These are phyloP conservation scores for Lachnellula hyalina DNA, from an alignment of 2,329 filamentous ascomycete genomes.

Conservation along the genomic window DNA sequence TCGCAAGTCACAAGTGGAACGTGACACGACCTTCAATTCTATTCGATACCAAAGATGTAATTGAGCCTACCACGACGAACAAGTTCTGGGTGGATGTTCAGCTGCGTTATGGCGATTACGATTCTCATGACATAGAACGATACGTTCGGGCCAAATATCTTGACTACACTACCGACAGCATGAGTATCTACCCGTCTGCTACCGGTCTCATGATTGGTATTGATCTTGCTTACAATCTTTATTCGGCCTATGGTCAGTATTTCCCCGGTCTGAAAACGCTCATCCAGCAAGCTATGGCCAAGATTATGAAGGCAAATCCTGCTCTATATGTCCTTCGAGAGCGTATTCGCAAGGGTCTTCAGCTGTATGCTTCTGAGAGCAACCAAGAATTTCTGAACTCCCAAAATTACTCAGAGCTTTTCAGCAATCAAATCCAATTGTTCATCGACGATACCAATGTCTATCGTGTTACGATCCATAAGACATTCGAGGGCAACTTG, in stretches of 20 bases:
- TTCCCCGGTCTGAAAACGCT: conserved; percentile 96
- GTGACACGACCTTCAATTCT: conserved; percentile 88
- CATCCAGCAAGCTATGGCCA: conserved; percentile 97
- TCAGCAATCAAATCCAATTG: conserved; percentile 97
- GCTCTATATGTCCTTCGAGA: conserved; percentile 93
- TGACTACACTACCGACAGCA: conserved; percentile 97
- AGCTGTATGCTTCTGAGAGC: conserved; percentile 96
- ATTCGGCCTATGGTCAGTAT: conserved; percentile 97
- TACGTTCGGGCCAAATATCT: conserved; percentile 98
- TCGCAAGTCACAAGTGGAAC: conserved; percentile 98
- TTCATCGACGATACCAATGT: conserved; percentile 99
- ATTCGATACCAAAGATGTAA: conserved; percentile 93
- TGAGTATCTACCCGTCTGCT: conserved; percentile 96
- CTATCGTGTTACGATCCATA: conserved; percentile 98
- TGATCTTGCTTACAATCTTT: conserved; percentile 95
- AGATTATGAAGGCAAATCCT: conserved; percentile 99
- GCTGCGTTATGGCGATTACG: conserved; percentile 93
- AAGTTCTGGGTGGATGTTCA: conserved; percentile 99
- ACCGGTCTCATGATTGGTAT: conserved; percentile 98
- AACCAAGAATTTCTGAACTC: conserved; percentile 99
- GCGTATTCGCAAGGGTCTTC: conserved; percentile 96
- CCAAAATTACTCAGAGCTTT: conserved; percentile 97
- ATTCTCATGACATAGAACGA: conserved; percentile 97
- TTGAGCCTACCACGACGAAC: conserved; percentile 90
- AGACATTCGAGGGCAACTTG: conserved; percentile 98